Percentiles rank a stretch among this genome's conserved stretches.
Evolutionary conservation across 805 yeast genomes (phyloP).

Genomic region (Saccharomyces mikatae): DNA sequence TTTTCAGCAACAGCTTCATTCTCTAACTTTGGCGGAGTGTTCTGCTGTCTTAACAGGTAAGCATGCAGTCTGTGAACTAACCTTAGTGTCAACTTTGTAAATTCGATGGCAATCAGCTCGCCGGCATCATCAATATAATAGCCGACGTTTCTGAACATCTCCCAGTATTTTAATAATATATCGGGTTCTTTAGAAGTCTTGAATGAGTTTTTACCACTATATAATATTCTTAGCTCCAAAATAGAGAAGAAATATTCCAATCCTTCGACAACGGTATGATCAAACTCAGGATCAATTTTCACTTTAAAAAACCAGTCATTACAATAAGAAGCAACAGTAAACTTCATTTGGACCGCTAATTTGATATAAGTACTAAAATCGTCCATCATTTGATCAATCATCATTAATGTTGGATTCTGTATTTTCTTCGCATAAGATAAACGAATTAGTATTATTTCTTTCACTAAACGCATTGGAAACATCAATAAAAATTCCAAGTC

Average conservation of each 20-base stretch:
- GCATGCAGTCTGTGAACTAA: conserved; percentile 60
- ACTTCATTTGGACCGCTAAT: conserved; percentile 67
- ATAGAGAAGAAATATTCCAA: conserved; percentile 68
- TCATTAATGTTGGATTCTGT: conserved; percentile 84
- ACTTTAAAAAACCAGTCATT: conserved; percentile 63
- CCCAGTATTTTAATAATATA: conserved; percentile 76
- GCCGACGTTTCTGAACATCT: conserved; percentile 68
- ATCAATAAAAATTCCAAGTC: conserved; percentile 57
- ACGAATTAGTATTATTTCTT: conserved; percentile 68
- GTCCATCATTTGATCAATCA: conserved; percentile 88
- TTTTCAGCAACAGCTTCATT: conserved; percentile 40
- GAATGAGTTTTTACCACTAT: conserved; percentile 63
- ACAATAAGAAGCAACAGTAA: conserved; percentile 53
- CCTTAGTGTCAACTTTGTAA: conserved; percentile 55
- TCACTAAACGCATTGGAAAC: conserved; percentile 73
- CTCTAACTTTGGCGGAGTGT: conserved; percentile 47
- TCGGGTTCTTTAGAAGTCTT: conserved; percentile 89
- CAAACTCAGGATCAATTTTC: conserved; percentile 55
- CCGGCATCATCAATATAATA: conserved; percentile 74
- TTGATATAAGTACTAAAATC: conserved; percentile 73
- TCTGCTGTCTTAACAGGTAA: conserved; percentile 64
- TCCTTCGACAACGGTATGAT: conserved; percentile 62
- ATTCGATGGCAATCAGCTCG: conserved; percentile 72
- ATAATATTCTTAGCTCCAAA: conserved; percentile 68
- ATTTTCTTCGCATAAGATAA: conserved; percentile 70